Evolutionary conservation across 2,329 filamentous ascomycete genomes (phyloP), one percentile per base, ranked within the genome.

Genomic region (Fusarium sp.): DNA sequence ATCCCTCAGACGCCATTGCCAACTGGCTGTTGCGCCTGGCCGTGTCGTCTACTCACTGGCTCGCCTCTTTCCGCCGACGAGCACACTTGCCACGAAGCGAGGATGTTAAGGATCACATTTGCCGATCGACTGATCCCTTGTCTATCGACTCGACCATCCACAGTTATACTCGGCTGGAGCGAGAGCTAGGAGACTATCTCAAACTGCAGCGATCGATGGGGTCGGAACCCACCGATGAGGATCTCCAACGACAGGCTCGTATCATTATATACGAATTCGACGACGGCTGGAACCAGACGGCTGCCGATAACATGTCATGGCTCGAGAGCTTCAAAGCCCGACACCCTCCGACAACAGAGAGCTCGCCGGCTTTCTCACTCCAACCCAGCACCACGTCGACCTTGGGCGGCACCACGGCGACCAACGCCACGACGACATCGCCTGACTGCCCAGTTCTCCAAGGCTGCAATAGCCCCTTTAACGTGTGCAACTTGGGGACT

Each of bases 271-370:
- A 90, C 79, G 89, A 90, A 56, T 87, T 85, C 67, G 89, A 91
- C 62, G 90, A 92, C 74, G 86, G 86, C 11, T 91, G 90, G 89
- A 91, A 91, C 71, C 90, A 91, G 76, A 92, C 90, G 2, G 87
- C 87, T 0, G 88, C 89, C 4, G 90, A 92, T 71, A 89, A 90
- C 69, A 72, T 82, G 4, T 79, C 84, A 5, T 91, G 89, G 87
- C 82, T 92, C 2, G 79, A 82, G 5, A 81, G 84, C 14, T 92
- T 92, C 81, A 88, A 85, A 68, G 79, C 83, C 45, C 84, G 88
- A 59, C 86, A 90, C 70, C 69, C 80, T 16, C 52, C 47, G 40
- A 59, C 59, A 31, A 74, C 67, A 18, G 69, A 77, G 25, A 78
- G 65, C 63, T 79, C 78, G 14, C 77, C 78, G 9, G 66, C 73